phyloP scores from a whole-genome alignment of 768 basidiomycete genomes.

The Lyophyllum decastes region DNA sequence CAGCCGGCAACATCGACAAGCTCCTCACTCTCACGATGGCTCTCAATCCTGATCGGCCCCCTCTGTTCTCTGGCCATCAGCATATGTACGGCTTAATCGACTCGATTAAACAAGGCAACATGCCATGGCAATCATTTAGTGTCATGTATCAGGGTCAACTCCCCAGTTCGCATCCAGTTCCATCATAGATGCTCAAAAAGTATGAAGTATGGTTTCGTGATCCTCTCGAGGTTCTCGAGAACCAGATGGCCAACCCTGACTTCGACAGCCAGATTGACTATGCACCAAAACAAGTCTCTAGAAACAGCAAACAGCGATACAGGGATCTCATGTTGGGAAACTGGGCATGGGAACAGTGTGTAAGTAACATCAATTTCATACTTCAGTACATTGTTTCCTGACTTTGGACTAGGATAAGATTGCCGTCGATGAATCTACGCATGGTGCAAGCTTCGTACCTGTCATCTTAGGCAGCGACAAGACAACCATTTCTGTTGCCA shows the following conservation, averaged over 20 bases:
- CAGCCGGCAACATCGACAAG: conserved; percentile 6
- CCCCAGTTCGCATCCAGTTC: conserved; percentile 12
- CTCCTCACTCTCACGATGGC: conserved; percentile 11
- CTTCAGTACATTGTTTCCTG: not conserved
- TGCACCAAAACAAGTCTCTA: no score
- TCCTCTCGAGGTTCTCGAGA: conserved; percentile 19
- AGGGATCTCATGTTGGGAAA: conserved; percentile 12
- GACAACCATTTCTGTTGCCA: conserved; percentile 16
- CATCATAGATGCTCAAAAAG: conserved; percentile 3
- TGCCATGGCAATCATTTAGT: no score
- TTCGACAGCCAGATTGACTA: conserved; percentile 26
- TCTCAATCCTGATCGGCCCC: not conserved
- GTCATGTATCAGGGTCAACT: conserved; percentile 23
- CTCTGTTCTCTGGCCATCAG: conserved; percentile 19
- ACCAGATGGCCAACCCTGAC: conserved; percentile 21
- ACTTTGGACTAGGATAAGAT: conserved; percentile 7
- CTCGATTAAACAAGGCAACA: conserved; percentile 21
- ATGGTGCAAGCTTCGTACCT: conserved; percentile 18
- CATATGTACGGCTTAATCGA: conserved; percentile 29
- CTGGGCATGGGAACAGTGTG: not conserved
- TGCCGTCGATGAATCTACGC: conserved; percentile 4
- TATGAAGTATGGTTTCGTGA: conserved; percentile 22
- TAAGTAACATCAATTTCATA: no score
- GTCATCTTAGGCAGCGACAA: no score
- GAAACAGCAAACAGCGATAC: not conserved